A percentile compares a stretch with the other conserved stretches of the same genome.
phyloP scores from a whole-genome alignment of 305 asterid genomes.

The Plantago lanceolata region DNA sequence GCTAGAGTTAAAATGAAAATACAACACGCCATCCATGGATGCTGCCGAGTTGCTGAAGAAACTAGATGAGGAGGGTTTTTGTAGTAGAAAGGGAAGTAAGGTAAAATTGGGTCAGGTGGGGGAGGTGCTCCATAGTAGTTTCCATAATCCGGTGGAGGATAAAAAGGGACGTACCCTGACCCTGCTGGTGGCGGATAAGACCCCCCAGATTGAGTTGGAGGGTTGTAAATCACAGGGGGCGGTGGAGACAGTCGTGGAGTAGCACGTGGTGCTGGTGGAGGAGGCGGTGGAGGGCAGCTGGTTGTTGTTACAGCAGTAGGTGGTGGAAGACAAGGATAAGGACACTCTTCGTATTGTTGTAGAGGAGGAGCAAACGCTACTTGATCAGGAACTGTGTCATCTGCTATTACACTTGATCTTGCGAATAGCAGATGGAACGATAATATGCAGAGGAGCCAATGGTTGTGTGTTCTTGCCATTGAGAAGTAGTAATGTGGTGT shows the following conservation, averaged over 20 bases:
- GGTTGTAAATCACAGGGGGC: neutral
- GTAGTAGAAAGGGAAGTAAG: constrained; percentile 13
- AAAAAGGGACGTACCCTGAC: neutral
- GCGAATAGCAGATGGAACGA: neutral
- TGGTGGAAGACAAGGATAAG: constrained; percentile 11
- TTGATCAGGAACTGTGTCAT: neutral
- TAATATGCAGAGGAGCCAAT: neutral
- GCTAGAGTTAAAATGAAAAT: neutral
- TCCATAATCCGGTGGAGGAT: neutral
- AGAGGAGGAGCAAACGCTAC: constrained; percentile 5
- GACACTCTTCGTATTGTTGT: constrained; percentile 14
- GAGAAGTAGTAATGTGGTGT: neutral
- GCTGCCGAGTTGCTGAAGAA: neutral
- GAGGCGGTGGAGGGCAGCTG: constrained; percentile 5
- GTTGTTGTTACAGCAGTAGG: neutral
- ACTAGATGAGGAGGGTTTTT: constrained; percentile 2
- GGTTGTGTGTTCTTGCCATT: neutral
- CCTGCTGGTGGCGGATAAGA: constrained; percentile 1
- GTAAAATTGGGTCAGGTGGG: constrained; percentile 7
- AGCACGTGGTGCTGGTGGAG: constrained; percentile 3
- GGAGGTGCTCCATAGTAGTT: constrained; percentile 12
- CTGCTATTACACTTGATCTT: neutral
- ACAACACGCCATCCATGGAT: neutral
- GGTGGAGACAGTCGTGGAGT: neutral
- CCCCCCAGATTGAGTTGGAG: constrained; percentile 1